These are phyloP conservation scores for Microsporum ferrugineum DNA, from an alignment of 2,329 filamentous ascomycete species.

Conservation along the genomic window DNA sequence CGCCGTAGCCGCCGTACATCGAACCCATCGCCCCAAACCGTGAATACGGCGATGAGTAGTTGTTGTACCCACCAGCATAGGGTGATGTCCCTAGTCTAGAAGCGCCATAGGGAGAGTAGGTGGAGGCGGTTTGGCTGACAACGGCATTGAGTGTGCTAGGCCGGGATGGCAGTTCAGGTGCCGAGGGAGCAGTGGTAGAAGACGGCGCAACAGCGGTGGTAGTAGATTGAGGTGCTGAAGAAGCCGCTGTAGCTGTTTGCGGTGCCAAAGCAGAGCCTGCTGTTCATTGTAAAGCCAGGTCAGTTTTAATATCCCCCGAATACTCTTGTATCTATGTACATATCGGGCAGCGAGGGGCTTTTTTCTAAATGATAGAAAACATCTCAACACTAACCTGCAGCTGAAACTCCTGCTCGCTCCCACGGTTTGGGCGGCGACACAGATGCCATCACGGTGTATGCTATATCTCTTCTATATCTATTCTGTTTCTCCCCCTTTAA, in stretches of 20 bases:
- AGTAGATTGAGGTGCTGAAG: background rate
- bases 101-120: constrained; percentile 57
- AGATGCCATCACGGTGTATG: constrained; percentile 40
- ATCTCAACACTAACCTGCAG: constrained; percentile 39
- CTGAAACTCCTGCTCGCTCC: constrained; percentile 60
- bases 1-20: constrained; percentile 29
- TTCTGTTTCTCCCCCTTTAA: background rate
- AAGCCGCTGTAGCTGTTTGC: constrained; percentile 19
- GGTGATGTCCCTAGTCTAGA: constrained; percentile 46
- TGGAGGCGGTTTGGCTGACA: constrained; percentile 78
- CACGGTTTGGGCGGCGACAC: constrained; percentile 91
- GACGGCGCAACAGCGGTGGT: constrained; percentile 31
- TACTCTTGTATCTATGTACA: background rate
- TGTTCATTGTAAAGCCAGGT: background rate
- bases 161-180: constrained; percentile 66
- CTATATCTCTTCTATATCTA: background rate
- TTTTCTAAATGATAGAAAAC: background rate
- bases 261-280: background rate
- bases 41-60: constrained; percentile 46
- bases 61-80: constrained; percentile 41
- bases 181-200: constrained; percentile 32
- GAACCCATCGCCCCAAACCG: constrained; percentile 40
- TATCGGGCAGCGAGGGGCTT: background rate
- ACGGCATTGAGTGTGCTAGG: constrained; percentile 66
- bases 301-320: background rate